phyloP scores from a whole-genome alignment of 768 basidiomycete genomes.

The Lactarius vividus region DNA sequence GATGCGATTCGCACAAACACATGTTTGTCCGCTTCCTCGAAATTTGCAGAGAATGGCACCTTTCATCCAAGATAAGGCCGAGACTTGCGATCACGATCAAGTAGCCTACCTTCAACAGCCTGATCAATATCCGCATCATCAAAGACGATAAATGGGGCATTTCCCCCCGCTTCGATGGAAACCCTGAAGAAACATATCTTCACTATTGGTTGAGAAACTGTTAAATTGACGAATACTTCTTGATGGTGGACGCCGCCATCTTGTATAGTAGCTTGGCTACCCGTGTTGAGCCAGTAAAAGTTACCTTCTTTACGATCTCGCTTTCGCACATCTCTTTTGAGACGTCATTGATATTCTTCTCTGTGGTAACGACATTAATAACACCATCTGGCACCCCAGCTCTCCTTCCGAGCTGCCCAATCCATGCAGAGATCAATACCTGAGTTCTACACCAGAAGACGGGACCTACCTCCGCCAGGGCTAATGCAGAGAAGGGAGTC shows the following conservation, averaged over 20 bases:
- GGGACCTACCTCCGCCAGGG: conserved; percentile 73
- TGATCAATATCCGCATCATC: conserved; percentile 92
- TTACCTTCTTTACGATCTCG: conserved; percentile 80
- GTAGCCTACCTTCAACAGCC: conserved; percentile 72
- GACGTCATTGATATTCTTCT: conserved; percentile 79
- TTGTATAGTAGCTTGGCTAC: conserved; percentile 76
- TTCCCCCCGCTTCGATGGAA: conserved; percentile 90
- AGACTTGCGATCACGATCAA: conserved; percentile 2
- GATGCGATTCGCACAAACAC: conserved; percentile 86
- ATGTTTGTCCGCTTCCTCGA: conserved; percentile 79
- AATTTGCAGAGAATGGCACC: conserved; percentile 79
- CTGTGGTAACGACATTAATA: conserved; percentile 89
- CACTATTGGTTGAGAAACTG: background rate
- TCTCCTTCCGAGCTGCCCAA: conserved; percentile 65
- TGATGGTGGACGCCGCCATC: conserved; percentile 72
- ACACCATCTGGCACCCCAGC: conserved; percentile 97
- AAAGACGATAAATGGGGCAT: conserved; percentile 95
- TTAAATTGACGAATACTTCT: conserved; percentile 56
- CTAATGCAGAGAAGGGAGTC: conserved; percentile 90
- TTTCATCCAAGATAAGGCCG: conserved; percentile 30
- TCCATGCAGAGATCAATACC: background rate
- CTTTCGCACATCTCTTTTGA: conserved; percentile 94
- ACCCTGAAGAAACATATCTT: conserved; percentile 36
- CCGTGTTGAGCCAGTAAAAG: conserved; percentile 85
- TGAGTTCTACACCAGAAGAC: background rate